Percentiles rank a stretch among this genome's conserved stretches.
Evolutionary conservation across 2,329 filamentous ascomycete genomes (phyloP).

Genomic region (Apiospora kogelbergensis): DNA sequence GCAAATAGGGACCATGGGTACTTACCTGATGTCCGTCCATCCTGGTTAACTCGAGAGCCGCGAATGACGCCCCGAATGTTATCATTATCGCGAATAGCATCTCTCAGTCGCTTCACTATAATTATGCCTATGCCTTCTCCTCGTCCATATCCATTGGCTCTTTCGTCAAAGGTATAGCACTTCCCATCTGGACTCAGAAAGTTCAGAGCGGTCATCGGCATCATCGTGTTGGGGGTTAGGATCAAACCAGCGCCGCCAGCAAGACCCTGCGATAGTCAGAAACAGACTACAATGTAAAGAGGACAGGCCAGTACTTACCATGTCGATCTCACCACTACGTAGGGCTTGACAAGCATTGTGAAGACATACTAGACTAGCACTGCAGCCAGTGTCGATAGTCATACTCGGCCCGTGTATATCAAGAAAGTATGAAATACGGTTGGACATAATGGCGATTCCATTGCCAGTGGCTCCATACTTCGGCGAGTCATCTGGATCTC

Average conservation of each 20-base stretch:
- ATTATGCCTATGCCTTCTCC: slow-evolving; percentile 64
- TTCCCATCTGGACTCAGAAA: slow-evolving; percentile 53
- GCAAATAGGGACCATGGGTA: neutral
- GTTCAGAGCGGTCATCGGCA: slow-evolving; percentile 55
- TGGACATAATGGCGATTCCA: slow-evolving; percentile 35
- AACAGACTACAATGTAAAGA: neutral
- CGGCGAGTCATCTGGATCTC: slow-evolving; percentile 26
- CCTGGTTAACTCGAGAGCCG: slow-evolving; percentile 54
- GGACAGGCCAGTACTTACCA: slow-evolving; percentile 16
- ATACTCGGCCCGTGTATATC: slow-evolving; percentile 40
- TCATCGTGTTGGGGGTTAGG: slow-evolving; percentile 54
- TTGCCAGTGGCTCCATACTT: slow-evolving; percentile 34
- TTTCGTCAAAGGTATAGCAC: slow-evolving; percentile 55
- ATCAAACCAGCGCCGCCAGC: slow-evolving; percentile 54
- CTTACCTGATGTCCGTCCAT: slow-evolving; percentile 54
- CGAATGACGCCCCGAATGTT: slow-evolving; percentile 56
- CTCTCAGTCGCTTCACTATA: slow-evolving; percentile 56
- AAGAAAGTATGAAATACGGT: slow-evolving; percentile 42
- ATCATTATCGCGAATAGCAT: slow-evolving; percentile 60
- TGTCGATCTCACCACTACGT: slow-evolving; percentile 30
- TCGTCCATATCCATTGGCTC: slow-evolving; percentile 63
- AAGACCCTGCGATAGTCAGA: slow-evolving; percentile 36
- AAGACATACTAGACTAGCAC: slow-evolving; percentile 41
- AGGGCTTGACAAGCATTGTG: slow-evolving; percentile 41
- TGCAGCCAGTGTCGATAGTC: slow-evolving; percentile 48